Evolutionary conservation across 495 filamentous ascomycete genomes (phyloP), one percentile per base, ranked within the genome.

Genomic region (Neurospora cerealis): DNA sequence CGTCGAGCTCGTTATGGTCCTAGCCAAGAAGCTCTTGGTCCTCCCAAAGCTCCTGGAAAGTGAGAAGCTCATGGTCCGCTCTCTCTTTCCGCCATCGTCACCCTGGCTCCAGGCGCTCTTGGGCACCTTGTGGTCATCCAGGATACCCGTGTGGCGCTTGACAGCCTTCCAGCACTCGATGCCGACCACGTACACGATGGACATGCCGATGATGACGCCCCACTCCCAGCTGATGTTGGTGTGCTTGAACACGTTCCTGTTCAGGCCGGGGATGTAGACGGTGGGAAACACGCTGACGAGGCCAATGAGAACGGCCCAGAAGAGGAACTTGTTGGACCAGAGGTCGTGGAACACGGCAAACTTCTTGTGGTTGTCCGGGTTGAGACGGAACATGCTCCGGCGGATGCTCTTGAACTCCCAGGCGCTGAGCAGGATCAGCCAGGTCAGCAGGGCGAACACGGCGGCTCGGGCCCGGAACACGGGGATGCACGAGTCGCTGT

Each of bases 391-490:
- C 77, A 94, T 81, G 54, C 87, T 89, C 5, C 90, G 88, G 2
- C 90, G 88, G 74, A 93, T 88, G 78, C 88, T 85, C 80, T 92
- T 92, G 77, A 93, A 89, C 81, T 94, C 91, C 90, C 91, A 93
- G 4, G 92, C 92, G 34, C 87, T 89, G 75, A 93, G 85, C 8
- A 93, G 87, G 28, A 92, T 87, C 60, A 93, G 83, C 85, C 90
- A 94, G 0, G 92, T 93, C 21, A 94, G 85, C 66, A 90, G 91
- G 19, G 89, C 91, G 75, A 94, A 96, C 9, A 90, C 89, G 39
- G 93, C 91, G 1, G 92, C 91, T 17, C 93, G 87, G 19, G 92
- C 93, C 36, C 91, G 91, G 82, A 93, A 94, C 2, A 93, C 91
- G 13, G 86, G 82, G 0, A 83, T 82, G 81, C 92, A 94, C 41